Evolutionary conservation across 805 yeast species (phyloP), one percentile per base, ranked within the genome.

Genomic region (Ogataea populi-albae): DNA sequence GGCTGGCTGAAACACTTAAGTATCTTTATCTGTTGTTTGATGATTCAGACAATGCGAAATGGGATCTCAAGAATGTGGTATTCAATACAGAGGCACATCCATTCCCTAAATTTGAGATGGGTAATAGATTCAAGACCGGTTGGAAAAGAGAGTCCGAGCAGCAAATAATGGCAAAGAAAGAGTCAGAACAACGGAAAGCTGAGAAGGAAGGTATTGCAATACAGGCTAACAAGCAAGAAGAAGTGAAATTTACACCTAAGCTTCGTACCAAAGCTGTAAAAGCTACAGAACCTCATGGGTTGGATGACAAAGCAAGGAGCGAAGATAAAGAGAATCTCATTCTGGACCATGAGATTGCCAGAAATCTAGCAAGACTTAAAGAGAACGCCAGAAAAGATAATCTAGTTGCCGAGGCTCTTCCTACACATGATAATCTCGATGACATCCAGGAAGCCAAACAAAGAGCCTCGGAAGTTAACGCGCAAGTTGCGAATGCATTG

Each of bases 61-160:
- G 84, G 45, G 87, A 89, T 20, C 64, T 88, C 47, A 75, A 75
- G 30, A 63, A 79, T 39, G 73, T 79, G 35, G 87, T 89, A 5
- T 86, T 86, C 68, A 89, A 86, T 63, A 87, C 96, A 2, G 96
- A 88, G 55, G 97, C 95, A 0, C 97, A 88, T 57, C 93, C 95
- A 23, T 76, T 88, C 61, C 96, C 96, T n/a, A 70, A 66, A 25
- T 75, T 86, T 40, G 73, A 71, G 17, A 60, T 70, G 65, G 65
- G 62, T 17, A 66, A 73, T 7, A 47, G 56, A 37, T 77, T 80
- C 52, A 65, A 64, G 30, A 81, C 87, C 3, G 85, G 84, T 1
- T 81, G 86, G 86, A 49, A 52, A 25, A 69, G 81, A 43, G 37
- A 37, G 16, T 22, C 47, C 5, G 35, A 26, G 10, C 32, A 36